Base-by-base conservation (phyloP, 257 asterid genomes). In the Prunella vulgaris region DNA sequence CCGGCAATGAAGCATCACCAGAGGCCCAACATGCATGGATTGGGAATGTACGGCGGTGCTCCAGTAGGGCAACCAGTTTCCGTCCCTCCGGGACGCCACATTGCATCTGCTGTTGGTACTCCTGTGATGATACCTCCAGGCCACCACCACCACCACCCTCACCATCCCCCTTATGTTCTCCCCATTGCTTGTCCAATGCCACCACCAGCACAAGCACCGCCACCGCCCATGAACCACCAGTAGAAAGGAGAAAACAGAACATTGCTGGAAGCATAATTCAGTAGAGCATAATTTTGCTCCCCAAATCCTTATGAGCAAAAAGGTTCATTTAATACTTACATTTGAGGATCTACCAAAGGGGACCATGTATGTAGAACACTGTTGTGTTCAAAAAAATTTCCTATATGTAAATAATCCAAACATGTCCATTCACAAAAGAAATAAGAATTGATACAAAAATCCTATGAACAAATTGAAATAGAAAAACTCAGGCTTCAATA, bases 101-200 rank as follows among this genome's bases (percentile, higher is more conserved):
- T 87, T 7, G 90, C 86, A 2, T 85, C 97, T 0, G 97, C 96
- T 7, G 89, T 91, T 0, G 97, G 97, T 3, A 91, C 96, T 18
- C 96, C 96, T 0, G 90, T 88, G 9, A 87, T 89, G 93, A 86
- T 91, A n/a, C 80, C 96, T 18, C 96, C 87, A 0, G 86, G 85
- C 2, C 89, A 86, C 58, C 80, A 75, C 59, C 77, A 74, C 28
- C 74, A 40, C 42, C 76, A 64, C 66, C 85, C 64, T 30, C 82
- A 72, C n/a, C 90, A 82, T 27, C 81, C 81, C 4, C 89, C 89
- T 17, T 89, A 87, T 65, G 88, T 82, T 60, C 80, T 87, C 66
- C 95, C 97, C 0, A 74, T 86, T 28, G 88, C 90, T 38, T 86
- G 87, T 49, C 95, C 89, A 0, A 82, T 89, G 87, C 87, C 91